These are phyloP conservation scores for Kluyveromyces siamensis DNA, from an alignment of 805 yeast genomes.

Conservation along the genomic window DNA sequence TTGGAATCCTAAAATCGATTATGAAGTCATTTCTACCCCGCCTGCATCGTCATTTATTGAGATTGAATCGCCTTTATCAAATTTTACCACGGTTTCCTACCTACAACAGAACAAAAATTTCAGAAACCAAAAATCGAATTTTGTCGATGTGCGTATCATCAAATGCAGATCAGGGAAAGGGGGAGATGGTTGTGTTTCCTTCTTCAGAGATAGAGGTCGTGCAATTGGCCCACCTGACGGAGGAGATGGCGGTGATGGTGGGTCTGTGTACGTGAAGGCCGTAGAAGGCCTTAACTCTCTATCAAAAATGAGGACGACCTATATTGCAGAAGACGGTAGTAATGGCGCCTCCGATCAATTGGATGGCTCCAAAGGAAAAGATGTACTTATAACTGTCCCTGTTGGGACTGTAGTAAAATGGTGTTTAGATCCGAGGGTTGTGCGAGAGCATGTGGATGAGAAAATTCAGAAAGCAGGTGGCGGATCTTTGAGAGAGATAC, in stretches of 20 bases:
- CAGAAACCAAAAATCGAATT: conserved; percentile 32
- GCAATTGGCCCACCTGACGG: conserved; percentile 95
- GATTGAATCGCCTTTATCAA: conserved; percentile 15
- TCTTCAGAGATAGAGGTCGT: conserved; percentile 76
- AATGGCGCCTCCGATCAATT: conserved; percentile 68
- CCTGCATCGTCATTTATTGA: conserved; percentile 16
- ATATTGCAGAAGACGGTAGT: conserved; percentile 64
- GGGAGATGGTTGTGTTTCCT: conserved; percentile 82
- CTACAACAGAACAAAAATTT: conserved; percentile 34
- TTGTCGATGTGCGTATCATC: conserved; percentile 61
- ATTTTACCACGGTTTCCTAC: conserved; percentile 23
- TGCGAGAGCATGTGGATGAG: conserved; percentile 26
- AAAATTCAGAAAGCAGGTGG: conserved; percentile 9
- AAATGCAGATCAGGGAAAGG: conserved; percentile 72
- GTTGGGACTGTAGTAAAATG: conserved; percentile 82
- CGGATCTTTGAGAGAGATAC: conserved; percentile 17
- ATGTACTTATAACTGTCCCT: conserved; percentile 76
- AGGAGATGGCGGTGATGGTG: conserved; percentile 98
- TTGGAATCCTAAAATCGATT: neutral
- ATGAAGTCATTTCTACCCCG: conserved; percentile 12
- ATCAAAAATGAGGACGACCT: conserved; percentile 57
- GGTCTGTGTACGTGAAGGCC: conserved; percentile 76
- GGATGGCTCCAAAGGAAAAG: conserved; percentile 81
- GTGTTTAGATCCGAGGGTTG: conserved; percentile 63
- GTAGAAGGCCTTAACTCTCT: conserved; percentile 62